A percentile compares a stretch with the other conserved stretches of the same genome.
Conservation (phyloP, 2,329 filamentous ascomycete species). For the Paecilomyces dactylethromorphus region DNA sequence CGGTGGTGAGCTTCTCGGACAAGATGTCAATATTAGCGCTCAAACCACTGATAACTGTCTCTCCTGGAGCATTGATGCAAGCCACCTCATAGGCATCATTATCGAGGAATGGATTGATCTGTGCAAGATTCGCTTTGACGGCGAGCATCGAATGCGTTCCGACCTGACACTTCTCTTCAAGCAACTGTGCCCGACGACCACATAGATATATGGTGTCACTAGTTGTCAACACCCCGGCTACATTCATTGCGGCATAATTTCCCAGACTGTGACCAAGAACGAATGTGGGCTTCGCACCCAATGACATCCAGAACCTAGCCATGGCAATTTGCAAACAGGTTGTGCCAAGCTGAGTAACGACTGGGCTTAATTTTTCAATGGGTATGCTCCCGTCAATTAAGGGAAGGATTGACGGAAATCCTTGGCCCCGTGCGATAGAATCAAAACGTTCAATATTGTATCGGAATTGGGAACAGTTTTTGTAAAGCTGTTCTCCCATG, state of each 20-base stretch:
- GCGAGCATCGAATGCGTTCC: conserved; percentile 42
- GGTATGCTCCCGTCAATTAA: conserved; percentile 26
- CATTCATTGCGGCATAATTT: conserved; percentile 36
- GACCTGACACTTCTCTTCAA: conserved; percentile 32
- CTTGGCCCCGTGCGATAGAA: conserved; percentile 24
- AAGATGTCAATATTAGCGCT: conserved; percentile 30
- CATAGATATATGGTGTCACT: conserved; percentile 34
- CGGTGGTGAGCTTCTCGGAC: conserved; percentile 25
- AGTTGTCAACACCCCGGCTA: conserved; percentile 30
- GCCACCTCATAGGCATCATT: conserved; percentile 25
- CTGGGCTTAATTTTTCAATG: conserved; percentile 22
- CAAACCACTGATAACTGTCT: conserved; percentile 37
- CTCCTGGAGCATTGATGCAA: conserved; percentile 39
- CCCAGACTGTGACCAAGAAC: conserved; percentile 38
- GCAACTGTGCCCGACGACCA: conserved; percentile 34
- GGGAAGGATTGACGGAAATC: conserved; percentile 30
- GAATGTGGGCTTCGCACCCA: conserved; percentile 30
- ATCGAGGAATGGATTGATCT: conserved; percentile 24
- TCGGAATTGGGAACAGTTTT: conserved; percentile 24
- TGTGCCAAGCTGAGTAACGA: conserved; percentile 30
- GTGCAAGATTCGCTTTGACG: conserved; percentile 30
- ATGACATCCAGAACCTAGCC: conserved; percentile 26
- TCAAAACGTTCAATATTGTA: conserved; percentile 24
- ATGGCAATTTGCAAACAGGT: conserved; percentile 36
- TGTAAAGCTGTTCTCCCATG: conserved; percentile 30